These are phyloP conservation scores for Candida jianshihensis DNA, from an alignment of 805 yeast species.

Conservation along the genomic window DNA sequence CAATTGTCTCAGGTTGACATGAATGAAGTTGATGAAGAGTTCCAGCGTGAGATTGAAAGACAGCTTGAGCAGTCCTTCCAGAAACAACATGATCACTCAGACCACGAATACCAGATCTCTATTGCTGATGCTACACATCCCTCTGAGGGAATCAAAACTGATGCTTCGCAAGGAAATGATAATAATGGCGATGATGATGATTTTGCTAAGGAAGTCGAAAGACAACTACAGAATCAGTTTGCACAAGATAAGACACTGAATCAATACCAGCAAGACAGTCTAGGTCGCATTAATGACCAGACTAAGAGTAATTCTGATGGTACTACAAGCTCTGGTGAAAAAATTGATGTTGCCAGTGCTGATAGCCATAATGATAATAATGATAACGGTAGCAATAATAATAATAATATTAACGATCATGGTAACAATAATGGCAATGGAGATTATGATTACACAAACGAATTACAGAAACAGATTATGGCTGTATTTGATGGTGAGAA, in stretches of 20 bases:
- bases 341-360: neutral
- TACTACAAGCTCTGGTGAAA: neutral
- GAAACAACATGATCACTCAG: conserved; percentile 3
- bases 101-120: conserved; percentile 1
- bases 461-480: conserved; percentile 15
- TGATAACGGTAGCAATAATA: no score
- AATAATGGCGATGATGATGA: conserved; percentile 17
- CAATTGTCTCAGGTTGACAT: neutral
- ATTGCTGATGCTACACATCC: neutral
- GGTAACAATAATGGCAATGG: no score
- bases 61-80: conserved; percentile 17
- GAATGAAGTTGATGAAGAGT: conserved; percentile 11
- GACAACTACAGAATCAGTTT: conserved; percentile 18
- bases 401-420: no score
- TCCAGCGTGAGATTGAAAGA: conserved; percentile 20
- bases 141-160: neutral
- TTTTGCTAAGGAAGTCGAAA: conserved; percentile 22
- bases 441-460: conserved; percentile 9
- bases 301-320: no score
- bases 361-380: neutral
- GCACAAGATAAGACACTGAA: conserved; percentile 8
- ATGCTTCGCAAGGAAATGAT: no score
- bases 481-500: conserved; percentile 7
- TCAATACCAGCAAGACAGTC: neutral
- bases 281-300: no score